Percentiles rank a stretch among this genome's conserved stretches.
Evolutionary conservation across 164 flowering plant species (phyloP).

Genomic region (Aristolochia fimbriata): DNA sequence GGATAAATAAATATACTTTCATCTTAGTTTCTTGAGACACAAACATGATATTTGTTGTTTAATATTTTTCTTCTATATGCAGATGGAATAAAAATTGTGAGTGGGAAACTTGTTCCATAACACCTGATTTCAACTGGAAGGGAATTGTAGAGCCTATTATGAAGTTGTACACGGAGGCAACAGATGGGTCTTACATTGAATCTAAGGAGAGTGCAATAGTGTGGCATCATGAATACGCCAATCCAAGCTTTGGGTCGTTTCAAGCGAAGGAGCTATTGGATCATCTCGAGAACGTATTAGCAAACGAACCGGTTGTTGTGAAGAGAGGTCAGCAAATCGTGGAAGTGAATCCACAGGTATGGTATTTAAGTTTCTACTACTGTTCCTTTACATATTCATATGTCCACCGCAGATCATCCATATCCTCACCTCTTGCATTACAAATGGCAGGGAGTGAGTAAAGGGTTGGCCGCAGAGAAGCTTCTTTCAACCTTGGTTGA

Average conservation of each 20-base stretch:
- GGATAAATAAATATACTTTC: too few relatives aligned
- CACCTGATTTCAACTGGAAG: conserved; percentile 14
- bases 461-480: conserved; percentile 12
- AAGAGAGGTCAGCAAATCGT: conserved; percentile 16
- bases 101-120: conserved; percentile 8
- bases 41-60: background rate
- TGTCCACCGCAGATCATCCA: background rate
- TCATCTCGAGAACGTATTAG: conserved; percentile 15
- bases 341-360: conserved; percentile 17
- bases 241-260: conserved; percentile 14
- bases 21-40: too few relatives aligned
- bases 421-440: background rate
- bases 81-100: conserved; percentile 6
- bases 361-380: background rate
- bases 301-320: conserved; percentile 16
- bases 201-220: conserved; percentile 16
- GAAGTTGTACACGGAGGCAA: conserved; percentile 13
- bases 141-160: conserved; percentile 11
- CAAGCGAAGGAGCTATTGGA: conserved; percentile 16
- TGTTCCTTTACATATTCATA: background rate
- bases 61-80: background rate
- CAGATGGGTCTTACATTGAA: conserved; percentile 15
- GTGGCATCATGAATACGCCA: conserved; percentile 18
- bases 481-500: conserved; percentile 12
- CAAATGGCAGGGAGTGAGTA: conserved; percentile 12